Conservation (phyloP, 805 yeast genomes). For the Candida arabinofermentans region DNA sequence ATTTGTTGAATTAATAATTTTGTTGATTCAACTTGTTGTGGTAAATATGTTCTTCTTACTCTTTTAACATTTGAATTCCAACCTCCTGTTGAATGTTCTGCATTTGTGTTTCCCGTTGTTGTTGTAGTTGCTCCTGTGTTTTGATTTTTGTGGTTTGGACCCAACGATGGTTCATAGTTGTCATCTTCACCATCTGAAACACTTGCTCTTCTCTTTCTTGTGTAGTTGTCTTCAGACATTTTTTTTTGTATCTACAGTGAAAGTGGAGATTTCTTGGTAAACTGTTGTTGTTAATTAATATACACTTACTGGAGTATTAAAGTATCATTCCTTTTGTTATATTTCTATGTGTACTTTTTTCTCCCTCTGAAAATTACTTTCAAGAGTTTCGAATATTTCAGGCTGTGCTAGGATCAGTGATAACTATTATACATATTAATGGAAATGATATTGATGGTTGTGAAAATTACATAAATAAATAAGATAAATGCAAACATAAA, state of each 20-base stretch:
- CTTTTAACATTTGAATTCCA: too few relatives aligned
- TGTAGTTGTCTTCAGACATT: conserved; percentile 13
- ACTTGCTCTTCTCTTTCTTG: conserved; percentile 10
- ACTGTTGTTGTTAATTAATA: neutral
- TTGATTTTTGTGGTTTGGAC: neutral
- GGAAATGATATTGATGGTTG: too few relatives aligned
- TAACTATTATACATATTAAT: too few relatives aligned
- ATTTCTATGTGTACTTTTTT: too few relatives aligned
- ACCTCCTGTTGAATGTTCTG: too few relatives aligned
- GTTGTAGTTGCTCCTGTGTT: neutral
- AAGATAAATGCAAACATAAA: neutral
- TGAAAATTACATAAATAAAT: too few relatives aligned
- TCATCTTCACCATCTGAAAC: conserved; percentile 14
- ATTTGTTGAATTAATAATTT: neutral
- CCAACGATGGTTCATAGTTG: conserved; percentile 5
- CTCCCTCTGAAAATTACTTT: too few relatives aligned
- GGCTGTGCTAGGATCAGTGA: too few relatives aligned
- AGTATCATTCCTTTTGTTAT: too few relatives aligned
- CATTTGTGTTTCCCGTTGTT: conserved; percentile 6
- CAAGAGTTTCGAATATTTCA: too few relatives aligned
- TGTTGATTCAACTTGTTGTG: conserved; percentile 21
- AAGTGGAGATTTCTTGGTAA: neutral
- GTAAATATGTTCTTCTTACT: conserved; percentile 12
- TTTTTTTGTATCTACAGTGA: too few relatives aligned
- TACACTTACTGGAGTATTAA: neutral